phyloP scores from a whole-genome alignment of 2,329 filamentous ascomycete genomes.

The Penicillium sp. region DNA sequence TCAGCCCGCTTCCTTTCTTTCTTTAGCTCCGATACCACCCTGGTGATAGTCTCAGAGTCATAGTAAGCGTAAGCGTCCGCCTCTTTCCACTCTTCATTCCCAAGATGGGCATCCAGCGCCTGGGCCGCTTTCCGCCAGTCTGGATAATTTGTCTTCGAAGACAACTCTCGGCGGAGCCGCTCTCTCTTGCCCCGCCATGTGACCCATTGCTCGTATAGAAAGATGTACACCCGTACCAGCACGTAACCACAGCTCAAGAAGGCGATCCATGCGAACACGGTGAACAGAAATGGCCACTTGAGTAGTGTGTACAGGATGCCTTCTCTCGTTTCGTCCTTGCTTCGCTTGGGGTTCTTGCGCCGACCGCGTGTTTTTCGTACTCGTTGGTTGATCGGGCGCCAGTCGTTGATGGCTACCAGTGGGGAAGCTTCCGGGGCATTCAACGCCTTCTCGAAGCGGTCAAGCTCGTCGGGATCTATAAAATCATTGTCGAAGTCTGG shows the following conservation, averaged over 20 bases:
- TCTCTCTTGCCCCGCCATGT: constrained; percentile 84
- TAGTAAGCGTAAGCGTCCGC: constrained; percentile 71
- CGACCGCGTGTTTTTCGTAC: constrained; percentile 52
- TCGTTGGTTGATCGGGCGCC: constrained; percentile 81
- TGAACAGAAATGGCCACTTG: constrained; percentile 86
- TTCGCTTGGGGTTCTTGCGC: constrained; percentile 51
- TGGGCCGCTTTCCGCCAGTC: constrained; percentile 82
- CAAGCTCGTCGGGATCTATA: constrained; percentile 68
- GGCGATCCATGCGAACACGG: constrained; percentile 77
- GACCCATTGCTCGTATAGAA: constrained; percentile 84
- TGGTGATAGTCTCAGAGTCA: constrained; percentile 77
- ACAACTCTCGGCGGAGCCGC: constrained; percentile 67
- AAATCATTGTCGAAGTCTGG: constrained; percentile 83
- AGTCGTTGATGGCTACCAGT: constrained; percentile 90
- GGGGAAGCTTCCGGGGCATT: constrained; percentile 75
- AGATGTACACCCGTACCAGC: constrained; percentile 83
- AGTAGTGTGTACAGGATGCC: constrained; percentile 84
- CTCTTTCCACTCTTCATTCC: constrained; percentile 59
- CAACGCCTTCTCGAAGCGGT: constrained; percentile 77
- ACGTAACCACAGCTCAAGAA: constrained; percentile 74
- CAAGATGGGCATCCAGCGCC: constrained; percentile 75
- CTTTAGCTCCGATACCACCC: constrained; percentile 72
- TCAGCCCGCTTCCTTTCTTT: constrained; percentile 43
- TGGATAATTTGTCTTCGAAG: constrained; percentile 69
- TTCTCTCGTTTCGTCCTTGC: constrained; percentile 89